Percentiles rank a stretch among this genome's conserved stretches.
Evolutionary conservation across 176 grass and related monocot genomes (phyloP).

Genomic region (Ensete ventricosum): DNA sequence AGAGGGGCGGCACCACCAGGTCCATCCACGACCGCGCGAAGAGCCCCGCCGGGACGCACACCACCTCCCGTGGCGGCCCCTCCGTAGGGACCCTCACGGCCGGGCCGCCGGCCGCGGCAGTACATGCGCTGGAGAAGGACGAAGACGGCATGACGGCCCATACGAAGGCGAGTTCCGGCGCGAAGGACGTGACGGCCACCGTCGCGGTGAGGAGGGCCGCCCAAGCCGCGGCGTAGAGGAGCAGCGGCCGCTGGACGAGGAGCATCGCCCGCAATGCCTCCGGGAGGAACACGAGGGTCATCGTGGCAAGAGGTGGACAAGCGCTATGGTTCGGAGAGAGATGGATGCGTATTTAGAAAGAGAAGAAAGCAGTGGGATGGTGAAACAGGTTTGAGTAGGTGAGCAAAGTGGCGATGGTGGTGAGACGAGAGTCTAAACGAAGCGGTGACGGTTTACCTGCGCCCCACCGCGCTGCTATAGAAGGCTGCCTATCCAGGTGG

Average conservation of each 20-base stretch:
- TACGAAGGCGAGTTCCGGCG: slow-evolving; percentile 7
- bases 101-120: neutral
- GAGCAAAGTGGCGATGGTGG: no score
- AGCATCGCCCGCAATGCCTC: neutral
- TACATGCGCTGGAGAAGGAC: neutral
- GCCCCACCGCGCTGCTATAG: no score
- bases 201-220: slow-evolving; percentile 8
- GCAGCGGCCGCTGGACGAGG: neutral
- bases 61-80: slow-evolving; percentile 27
- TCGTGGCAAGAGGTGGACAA: neutral
- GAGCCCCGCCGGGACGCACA: slow-evolving; percentile 49
- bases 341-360: no score
- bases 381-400: no score
- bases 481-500: no score
- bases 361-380: no score
- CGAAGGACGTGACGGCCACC: slow-evolving; percentile 4
- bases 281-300: slow-evolving; percentile 4
- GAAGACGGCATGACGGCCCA: neutral
- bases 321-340: no score
- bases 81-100: slow-evolving; percentile 33
- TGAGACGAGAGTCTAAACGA: no score
- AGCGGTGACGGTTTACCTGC: no score
- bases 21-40: slow-evolving; percentile 29
- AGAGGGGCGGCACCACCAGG: slow-evolving; percentile 56
- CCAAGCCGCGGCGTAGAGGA: slow-evolving; percentile 4